A percentile compares a stretch with the other conserved stretches of the same genome.
These are phyloP conservation scores for Thielaviopsis musarum DNA, from an alignment of 2,329 filamentous ascomycete species.

Conservation along the genomic window DNA sequence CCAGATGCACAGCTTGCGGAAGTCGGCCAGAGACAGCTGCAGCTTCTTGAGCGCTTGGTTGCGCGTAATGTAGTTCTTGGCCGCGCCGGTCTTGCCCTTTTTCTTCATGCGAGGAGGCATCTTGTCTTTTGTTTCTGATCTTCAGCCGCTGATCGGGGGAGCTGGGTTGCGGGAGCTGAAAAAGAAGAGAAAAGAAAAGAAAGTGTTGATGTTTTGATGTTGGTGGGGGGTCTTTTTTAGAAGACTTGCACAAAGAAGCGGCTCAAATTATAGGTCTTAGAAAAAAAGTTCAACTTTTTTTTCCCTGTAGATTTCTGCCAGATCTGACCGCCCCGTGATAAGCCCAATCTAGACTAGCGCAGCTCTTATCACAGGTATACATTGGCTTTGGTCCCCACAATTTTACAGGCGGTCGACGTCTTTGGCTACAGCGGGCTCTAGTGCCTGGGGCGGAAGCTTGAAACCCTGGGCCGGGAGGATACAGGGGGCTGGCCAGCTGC, in stretches of 20 bases:
- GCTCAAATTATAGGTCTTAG: conserved; percentile 10
- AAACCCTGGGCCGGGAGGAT: neutral
- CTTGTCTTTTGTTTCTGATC: conserved; percentile 13
- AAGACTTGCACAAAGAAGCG: conserved; percentile 12
- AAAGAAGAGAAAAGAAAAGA: conserved; percentile 6
- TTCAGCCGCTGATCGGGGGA: neutral
- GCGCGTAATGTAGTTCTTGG: conserved; percentile 96
- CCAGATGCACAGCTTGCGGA: conserved; percentile 97
- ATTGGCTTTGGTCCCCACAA: neutral
- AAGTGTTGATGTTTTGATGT: conserved; percentile 2
- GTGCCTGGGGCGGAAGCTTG: neutral
- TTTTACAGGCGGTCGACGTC: neutral
- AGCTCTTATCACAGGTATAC: conserved; percentile 5
- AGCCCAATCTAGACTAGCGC: conserved; percentile 2
- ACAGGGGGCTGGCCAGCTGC: neutral
- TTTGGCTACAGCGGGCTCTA: neutral
- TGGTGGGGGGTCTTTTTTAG: conserved; percentile 9
- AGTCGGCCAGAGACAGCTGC: conserved; percentile 91
- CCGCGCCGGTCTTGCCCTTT: conserved; percentile 80
- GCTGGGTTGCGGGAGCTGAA: neutral
- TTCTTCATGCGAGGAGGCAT: conserved; percentile 68
- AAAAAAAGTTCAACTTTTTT: conserved; percentile 20
- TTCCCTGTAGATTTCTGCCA: conserved; percentile 12
- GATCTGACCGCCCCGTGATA: conserved; percentile 11
- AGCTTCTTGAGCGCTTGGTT: conserved; percentile 96